These are phyloP conservation scores for Cyclotella cryptica DNA, from an alignment of 108 stramenopile genomes.

Conservation along the genomic window DNA sequence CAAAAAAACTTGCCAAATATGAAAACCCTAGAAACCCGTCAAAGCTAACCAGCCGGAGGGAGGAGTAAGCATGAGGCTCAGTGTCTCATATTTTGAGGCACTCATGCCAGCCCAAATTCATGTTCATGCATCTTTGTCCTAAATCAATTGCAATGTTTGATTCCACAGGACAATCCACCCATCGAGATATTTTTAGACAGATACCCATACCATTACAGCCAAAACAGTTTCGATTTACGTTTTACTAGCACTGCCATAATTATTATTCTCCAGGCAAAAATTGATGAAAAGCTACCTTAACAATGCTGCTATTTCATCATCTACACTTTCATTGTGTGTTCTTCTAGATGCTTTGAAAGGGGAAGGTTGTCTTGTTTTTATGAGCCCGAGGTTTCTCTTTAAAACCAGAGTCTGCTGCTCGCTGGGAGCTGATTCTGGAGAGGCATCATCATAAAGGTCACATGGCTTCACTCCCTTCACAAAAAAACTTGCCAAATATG, in stretches of 20 bases:
- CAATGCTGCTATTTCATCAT: slow-evolving; percentile 22
- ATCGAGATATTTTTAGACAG: too few relatives aligned
- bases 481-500: slow-evolving; percentile 77
- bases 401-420: slow-evolving; percentile 3
- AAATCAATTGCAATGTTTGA: too few relatives aligned
- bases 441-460: slow-evolving; percentile 70
- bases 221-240: too few relatives aligned
- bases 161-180: too few relatives aligned
- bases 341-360: not conserved
- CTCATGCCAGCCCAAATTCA: too few relatives aligned
- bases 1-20: slow-evolving; percentile 77
- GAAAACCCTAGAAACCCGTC: slow-evolving; percentile 89
- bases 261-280: not conserved
- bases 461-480: slow-evolving; percentile 67
- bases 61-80: too few relatives aligned
- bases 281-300: not conserved
- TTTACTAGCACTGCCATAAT: not conserved
- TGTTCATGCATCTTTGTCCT: too few relatives aligned
- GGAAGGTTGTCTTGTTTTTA: not conserved
- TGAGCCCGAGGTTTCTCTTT: not conserved
- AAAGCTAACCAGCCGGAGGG: slow-evolving; percentile 69
- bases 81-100: too few relatives aligned
- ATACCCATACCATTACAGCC: too few relatives aligned
- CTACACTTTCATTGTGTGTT: not conserved
- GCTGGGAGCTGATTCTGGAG: slow-evolving; percentile 25